phyloP scores from a whole-genome alignment of 371 early-diverging fungal genomes.

The Saksenaea oblongispora region DNA sequence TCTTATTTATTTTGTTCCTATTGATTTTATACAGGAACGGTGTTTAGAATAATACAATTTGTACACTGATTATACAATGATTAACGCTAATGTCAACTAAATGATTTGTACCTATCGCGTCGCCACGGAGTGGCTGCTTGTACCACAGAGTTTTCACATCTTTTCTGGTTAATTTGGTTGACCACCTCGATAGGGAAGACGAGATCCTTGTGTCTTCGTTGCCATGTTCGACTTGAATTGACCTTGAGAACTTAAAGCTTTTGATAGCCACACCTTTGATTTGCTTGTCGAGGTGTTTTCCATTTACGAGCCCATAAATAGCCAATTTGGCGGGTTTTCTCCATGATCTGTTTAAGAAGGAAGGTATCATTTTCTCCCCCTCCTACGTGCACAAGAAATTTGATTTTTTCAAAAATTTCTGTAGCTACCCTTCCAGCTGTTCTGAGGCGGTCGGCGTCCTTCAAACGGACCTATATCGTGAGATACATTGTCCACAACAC shows the following conservation, averaged over 20 bases:
- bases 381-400: background rate
- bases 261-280: slow-evolving; percentile 2
- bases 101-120: no score
- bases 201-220: background rate
- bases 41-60: no score
- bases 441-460: background rate
- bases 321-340: background rate
- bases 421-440: slow-evolving; percentile 8
- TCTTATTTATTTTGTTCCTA: no score
- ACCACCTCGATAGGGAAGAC: background rate
- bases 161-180: no score
- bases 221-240: background rate
- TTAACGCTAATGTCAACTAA: no score
- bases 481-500: background rate
- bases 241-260: background rate
- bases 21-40: no score
- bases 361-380: background rate
- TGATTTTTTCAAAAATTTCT: slow-evolving; percentile 2
- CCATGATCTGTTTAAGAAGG: background rate
- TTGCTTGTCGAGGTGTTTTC: slow-evolving; percentile 6
- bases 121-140: no score
- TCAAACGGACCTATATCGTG: background rate
- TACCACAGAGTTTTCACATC: no score
- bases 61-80: no score
- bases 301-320: background rate